Percentiles rank a stretch among this genome's conserved stretches.
Conservation (phyloP, 306 rosid species). For the Oxytropis ochrocephala region DNA sequence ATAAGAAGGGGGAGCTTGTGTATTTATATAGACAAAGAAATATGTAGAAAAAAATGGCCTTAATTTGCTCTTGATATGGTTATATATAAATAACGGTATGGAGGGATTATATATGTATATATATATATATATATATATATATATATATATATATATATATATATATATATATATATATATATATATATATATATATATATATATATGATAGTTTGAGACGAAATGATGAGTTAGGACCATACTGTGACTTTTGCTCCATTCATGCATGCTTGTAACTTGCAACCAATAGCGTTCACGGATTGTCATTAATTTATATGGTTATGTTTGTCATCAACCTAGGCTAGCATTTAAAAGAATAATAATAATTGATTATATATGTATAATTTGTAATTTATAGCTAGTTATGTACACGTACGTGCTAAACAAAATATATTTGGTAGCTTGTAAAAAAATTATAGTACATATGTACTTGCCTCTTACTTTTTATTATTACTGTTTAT, state of each 20-base stretch:
- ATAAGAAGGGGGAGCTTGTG: not conserved
- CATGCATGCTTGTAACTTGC: not conserved
- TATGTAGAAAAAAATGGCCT: not conserved
- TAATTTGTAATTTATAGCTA: too few relatives aligned
- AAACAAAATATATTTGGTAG: too few relatives aligned
- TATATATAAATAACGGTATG: not conserved
- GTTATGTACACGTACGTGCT: too few relatives aligned
- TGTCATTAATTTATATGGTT: not conserved
- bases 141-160: too few relatives aligned
- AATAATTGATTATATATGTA: too few relatives aligned
- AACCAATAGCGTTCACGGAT: not conserved
- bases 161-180: too few relatives aligned
- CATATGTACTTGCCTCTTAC: too few relatives aligned
- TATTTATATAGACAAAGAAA: conserved; percentile 29
- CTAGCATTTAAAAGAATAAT: not conserved
- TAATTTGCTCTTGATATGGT: too few relatives aligned
- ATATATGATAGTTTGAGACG: conserved; percentile 9
- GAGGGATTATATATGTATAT: not conserved
- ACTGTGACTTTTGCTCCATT: conserved; percentile 16
- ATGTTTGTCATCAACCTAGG: not conserved
- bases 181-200: too few relatives aligned
- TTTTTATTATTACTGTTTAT: too few relatives aligned
- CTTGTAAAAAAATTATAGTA: too few relatives aligned
- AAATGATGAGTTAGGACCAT: not conserved
- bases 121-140: too few relatives aligned